Evolutionary conservation across 768 basidiomycete species (phyloP).

Genomic region (Tricholoma bakamatsutake): DNA sequence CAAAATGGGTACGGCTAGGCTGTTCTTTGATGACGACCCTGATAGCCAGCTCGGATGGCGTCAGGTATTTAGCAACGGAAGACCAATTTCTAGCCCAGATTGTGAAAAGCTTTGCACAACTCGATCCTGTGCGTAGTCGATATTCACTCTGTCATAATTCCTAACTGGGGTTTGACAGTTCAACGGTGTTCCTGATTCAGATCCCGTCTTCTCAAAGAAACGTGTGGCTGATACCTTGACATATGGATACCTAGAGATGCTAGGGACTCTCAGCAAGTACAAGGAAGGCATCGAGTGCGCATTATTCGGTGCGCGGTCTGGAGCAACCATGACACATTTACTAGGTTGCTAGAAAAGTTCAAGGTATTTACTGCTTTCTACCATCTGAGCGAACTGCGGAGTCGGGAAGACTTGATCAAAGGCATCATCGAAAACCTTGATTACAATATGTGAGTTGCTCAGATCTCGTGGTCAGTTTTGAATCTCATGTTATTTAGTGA

Average conservation of each 20-base stretch:
- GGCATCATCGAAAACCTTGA: conserved; percentile 89
- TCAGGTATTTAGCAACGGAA: conserved; percentile 72
- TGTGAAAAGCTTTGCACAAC: conserved; percentile 80
- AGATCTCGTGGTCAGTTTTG: neutral
- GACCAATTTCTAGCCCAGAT: conserved; percentile 85
- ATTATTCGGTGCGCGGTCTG: neutral
- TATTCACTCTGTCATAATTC: neutral
- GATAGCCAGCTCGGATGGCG: conserved; percentile 76
- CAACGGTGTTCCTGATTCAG: conserved; percentile 64
- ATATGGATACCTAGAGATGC: conserved; percentile 92
- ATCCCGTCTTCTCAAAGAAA: conserved; percentile 81
- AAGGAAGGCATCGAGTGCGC: conserved; percentile 86
- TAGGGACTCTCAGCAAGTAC: conserved; percentile 85
- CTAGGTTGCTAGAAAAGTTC: conserved; percentile 85
- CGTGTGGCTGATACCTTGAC: conserved; percentile 79
- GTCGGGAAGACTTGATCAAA: conserved; percentile 88
- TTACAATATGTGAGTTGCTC: conserved; percentile 68
- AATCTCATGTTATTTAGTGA: conserved; percentile 47
- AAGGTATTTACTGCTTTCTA: conserved; percentile 96
- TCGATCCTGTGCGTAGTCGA: conserved; percentile 70
- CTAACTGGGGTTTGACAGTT: conserved; percentile 37
- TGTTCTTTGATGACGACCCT: conserved; percentile 80
- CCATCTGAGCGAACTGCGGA: conserved; percentile 85
- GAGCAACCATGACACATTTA: conserved; percentile 1
- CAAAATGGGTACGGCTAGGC: conserved; percentile 83